Base-by-base conservation (phyloP, 768 basidiomycete species). In the Hypsizygus marmoreus region DNA sequence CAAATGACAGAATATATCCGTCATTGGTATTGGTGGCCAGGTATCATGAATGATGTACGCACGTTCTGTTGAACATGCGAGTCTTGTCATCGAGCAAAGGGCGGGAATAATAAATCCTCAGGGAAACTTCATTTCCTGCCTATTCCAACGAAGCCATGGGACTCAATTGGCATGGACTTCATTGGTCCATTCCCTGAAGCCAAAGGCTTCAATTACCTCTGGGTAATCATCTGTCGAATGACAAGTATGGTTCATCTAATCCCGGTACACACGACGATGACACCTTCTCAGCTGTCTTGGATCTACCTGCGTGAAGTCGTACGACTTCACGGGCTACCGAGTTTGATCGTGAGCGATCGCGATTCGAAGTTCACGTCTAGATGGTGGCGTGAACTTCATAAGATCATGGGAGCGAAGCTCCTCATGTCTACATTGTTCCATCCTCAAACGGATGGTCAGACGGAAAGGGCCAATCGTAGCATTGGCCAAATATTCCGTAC, bases 361-460 rank as follows among this genome's bases (percentile, higher is more conserved):
- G 64, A 67, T 24, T 45, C 61, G 2, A 62, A 67, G 23, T 76
- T 74, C 53, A 71, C 62, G 0, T 65, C 63, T 1, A 44, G 46
- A 13, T 72, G 71, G 52, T 71, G 70, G 69, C 38, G 26, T 6
- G 56, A 49, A 17, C 39, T 63, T 0, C 60, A 62, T 43, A 32
- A 35, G 16, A 36, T 66, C 0, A 12, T 70, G 4, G 65, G 70
- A 1, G 52, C 62, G 0, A 58, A 30, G 20, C 37, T 39, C 11
- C 34, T 45, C 12, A 43, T 43, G 42, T 43, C 29, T 5, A 43
- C 20, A 5, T 66, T 69, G 0, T 74, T 66, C 45, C 74, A 75
- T 41, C 72, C 69, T 0, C 68, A 74, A 39, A 74, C 68, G 1
- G 69, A 73, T 49, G 67, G 70, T 0, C 61, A 60, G 9, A 56